A percentile compares a stretch with the other conserved stretches of the same genome.
Conservation (phyloP, 441 rosid genomes). For the Gossypium schwendimanii region DNA sequence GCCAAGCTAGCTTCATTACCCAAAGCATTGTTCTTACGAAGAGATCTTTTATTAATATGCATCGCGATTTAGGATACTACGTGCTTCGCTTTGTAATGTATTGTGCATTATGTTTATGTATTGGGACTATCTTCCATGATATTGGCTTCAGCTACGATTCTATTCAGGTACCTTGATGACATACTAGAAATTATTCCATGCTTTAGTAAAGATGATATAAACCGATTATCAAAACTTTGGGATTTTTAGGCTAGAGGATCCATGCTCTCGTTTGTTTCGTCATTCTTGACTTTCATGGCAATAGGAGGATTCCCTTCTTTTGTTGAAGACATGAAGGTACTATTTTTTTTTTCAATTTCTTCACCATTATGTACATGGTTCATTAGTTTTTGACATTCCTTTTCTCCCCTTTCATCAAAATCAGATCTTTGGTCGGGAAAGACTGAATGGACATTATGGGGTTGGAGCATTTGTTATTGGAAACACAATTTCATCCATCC, state of each 20-base stretch:
- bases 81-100: slow-evolving; percentile 42
- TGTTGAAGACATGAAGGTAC: slow-evolving; percentile 61
- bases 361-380: too few relatives aligned
- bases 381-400: too few relatives aligned
- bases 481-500: slow-evolving; percentile 44
- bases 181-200: background rate
- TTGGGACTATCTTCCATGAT: slow-evolving; percentile 33
- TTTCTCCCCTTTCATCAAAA: too few relatives aligned
- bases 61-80: slow-evolving; percentile 40
- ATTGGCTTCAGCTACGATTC: slow-evolving; percentile 31
- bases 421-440: slow-evolving; percentile 26
- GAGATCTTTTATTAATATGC: slow-evolving; percentile 47
- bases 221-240: background rate
- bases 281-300: slow-evolving; percentile 60
- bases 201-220: background rate
- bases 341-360: too few relatives aligned
- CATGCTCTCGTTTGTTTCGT: slow-evolving; percentile 40
- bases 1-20: slow-evolving; percentile 40
- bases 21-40: slow-evolving; percentile 36
- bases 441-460: slow-evolving; percentile 51
- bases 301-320: slow-evolving; percentile 70
- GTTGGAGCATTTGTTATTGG: slow-evolving; percentile 39
- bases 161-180: slow-evolving; percentile 29
- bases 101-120: slow-evolving; percentile 34
- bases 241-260: slow-evolving; percentile 45